These are phyloP conservation scores for Knufia petricola DNA, from an alignment of 2,329 filamentous ascomycete genomes.

Conservation along the genomic window DNA sequence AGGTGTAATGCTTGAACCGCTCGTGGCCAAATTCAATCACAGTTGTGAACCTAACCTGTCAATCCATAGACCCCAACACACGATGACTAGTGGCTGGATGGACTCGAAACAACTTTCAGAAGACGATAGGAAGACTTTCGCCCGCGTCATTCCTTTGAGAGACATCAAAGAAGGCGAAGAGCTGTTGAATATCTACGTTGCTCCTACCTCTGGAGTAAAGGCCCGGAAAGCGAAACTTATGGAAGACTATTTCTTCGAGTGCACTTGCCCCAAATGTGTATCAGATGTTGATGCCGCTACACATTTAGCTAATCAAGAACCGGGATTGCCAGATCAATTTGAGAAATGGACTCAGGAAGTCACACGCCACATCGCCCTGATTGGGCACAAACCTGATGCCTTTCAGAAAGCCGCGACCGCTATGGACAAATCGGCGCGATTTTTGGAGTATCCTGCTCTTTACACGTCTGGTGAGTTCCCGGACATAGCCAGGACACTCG, in stretches of 20 bases:
- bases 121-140: conserved; percentile 6
- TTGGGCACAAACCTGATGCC: neutral
- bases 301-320: conserved; percentile 2
- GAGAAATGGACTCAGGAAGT: conserved; percentile 9
- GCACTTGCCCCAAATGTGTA: neutral
- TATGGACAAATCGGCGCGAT: conserved; percentile 10
- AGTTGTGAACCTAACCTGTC: neutral
- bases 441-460: conserved; percentile 9
- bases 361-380: conserved; percentile 1
- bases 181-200: neutral
- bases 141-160: neutral
- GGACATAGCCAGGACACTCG: conserved; percentile 9
- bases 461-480: conserved; percentile 11
- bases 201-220: neutral
- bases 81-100: conserved; percentile 10
- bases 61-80: conserved; percentile 9
- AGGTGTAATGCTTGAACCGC: neutral
- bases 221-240: neutral
- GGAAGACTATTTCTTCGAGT: neutral
- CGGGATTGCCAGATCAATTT: conserved; percentile 7
- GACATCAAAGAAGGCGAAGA: neutral
- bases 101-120: conserved; percentile 4
- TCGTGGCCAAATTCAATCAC: neutral
- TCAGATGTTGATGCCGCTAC: conserved; percentile 8
- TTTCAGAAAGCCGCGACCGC: neutral